Evolutionary conservation across 208 protist genomes (phyloP).

Genomic region (Trypanosoma cruzi): DNA sequence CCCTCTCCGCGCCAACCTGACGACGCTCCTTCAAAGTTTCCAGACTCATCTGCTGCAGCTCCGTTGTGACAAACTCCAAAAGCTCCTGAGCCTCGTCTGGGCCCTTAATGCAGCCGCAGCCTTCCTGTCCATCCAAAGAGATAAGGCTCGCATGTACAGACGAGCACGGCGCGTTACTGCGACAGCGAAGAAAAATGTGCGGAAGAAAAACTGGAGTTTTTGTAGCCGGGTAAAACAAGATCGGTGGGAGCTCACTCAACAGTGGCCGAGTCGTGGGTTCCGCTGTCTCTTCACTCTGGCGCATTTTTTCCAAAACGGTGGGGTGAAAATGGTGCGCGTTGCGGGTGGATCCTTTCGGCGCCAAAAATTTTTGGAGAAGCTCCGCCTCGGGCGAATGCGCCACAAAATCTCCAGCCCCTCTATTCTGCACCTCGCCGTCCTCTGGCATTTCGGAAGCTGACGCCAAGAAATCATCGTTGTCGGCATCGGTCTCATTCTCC

Average conservation of each 20-base stretch:
- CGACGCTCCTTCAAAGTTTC: not conserved
- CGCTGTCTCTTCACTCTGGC: not conserved
- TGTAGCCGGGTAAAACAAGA: not conserved
- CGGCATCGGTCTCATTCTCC: not conserved
- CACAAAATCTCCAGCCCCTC: no score
- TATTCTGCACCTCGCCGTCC: no score
- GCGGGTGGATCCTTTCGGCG: not conserved
- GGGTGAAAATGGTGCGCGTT: not conserved
- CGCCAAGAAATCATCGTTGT: not conserved
- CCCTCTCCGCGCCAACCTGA: not conserved
- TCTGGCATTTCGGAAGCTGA: no score
- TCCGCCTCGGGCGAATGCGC: not conserved
- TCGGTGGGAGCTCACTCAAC: not conserved
- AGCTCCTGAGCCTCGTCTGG: not conserved
- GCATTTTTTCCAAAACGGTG: not conserved
- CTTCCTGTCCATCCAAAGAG: not conserved
- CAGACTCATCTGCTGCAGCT: constrained; percentile 1
- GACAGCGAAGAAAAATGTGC: not conserved
- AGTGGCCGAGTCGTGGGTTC: not conserved
- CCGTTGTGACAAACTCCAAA: not conserved
- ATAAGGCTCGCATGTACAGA: not conserved
- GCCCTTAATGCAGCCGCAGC: not conserved
- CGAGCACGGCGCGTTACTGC: not conserved
- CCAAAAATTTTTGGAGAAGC: not conserved
- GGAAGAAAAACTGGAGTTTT: not conserved